Base-by-base conservation (phyloP, 1,284 basidiomycete genomes). In the Ganoderma meredithae region DNA sequence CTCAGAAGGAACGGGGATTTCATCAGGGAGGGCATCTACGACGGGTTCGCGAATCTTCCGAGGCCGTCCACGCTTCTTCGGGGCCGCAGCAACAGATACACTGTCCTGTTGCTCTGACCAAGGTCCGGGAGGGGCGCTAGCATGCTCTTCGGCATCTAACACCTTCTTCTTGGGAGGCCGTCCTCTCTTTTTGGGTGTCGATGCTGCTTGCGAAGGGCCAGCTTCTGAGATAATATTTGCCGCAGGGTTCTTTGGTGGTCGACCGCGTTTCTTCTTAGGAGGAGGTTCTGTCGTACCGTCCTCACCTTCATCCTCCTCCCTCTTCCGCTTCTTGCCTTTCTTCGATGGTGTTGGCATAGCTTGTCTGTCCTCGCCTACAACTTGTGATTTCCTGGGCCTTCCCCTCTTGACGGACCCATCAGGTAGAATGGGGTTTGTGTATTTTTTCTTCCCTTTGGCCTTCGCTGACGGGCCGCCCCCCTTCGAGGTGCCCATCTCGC, bases 401-500 rank as follows among this genome's bases (percentile, higher is more conserved):
- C 78, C 78, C 65, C 68, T 76, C 71, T 79, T 78, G 67, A 76
- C 69, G 6, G 72, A 69, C 5, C 77, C 76, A 58, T 77, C 75
- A 4, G 76, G 64, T 40, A 76, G 66, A 22, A 74, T 70, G 2
- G 77, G 76, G 58, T 78, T 78, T 60, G 70, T 70, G 25, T 72
- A 73, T 59, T 75, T 76, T 60, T 75, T 76, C 71, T 72, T 76
- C 44, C 61, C 67, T 62, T 75, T 72, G 40, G 64, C 68, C 60
- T 71, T 72, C 41, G 65, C 36, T 39, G 36, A 40, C 0, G n/a
- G 33, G 41, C 61, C 60, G 10, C 58, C 65, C 36, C 70, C 68
- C 47, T 62, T 69, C 62, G 69, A 72, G 27, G 73, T 73, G 69
- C 83, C 85, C 78, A 85, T 84, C 12, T 77, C 74, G 71, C 91